phyloP scores from a whole-genome alignment of 2,329 filamentous ascomycete genomes.

The Cordyceps javanica region DNA sequence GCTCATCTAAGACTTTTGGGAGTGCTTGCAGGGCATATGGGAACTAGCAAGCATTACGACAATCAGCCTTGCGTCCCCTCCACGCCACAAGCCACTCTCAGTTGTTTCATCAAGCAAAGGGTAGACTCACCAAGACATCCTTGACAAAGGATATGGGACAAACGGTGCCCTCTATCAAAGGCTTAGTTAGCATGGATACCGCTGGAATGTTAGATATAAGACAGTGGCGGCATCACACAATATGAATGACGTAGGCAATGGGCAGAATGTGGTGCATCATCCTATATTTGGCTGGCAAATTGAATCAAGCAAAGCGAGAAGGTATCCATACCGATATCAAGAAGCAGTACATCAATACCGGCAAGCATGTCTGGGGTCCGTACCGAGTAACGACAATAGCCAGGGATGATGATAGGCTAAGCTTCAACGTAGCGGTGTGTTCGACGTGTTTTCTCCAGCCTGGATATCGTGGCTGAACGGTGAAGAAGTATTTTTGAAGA shows the following conservation, averaged over 20 bases:
- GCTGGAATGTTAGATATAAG: background rate
- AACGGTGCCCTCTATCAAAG: conserved; percentile 66
- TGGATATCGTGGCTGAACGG: background rate
- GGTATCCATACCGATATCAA: conserved; percentile 30
- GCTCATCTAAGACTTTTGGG: conserved; percentile 53
- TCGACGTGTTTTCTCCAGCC: background rate
- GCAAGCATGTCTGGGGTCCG: conserved; percentile 20
- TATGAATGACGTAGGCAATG: background rate
- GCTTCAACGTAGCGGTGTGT: conserved; percentile 2
- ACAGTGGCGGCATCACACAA: background rate
- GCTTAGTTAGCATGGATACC: conserved; percentile 3
- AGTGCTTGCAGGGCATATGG: conserved; percentile 68
- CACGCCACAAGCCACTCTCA: background rate
- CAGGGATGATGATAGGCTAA: background rate
- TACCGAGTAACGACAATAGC: conserved; percentile 6
- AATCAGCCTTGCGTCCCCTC: background rate
- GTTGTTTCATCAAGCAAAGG: conserved; percentile 13
- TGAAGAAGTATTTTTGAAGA: background rate
- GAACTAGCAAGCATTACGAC: conserved; percentile 46
- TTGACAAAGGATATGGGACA: conserved; percentile 82
- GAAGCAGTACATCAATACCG: conserved; percentile 27
- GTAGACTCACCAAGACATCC: conserved; percentile 65
- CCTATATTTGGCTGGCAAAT: background rate
- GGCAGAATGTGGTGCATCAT: background rate
- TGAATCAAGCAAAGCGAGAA: background rate